Evolutionary conservation across 257 asterid genomes (phyloP).

Genomic region (Echium plantagineum): DNA sequence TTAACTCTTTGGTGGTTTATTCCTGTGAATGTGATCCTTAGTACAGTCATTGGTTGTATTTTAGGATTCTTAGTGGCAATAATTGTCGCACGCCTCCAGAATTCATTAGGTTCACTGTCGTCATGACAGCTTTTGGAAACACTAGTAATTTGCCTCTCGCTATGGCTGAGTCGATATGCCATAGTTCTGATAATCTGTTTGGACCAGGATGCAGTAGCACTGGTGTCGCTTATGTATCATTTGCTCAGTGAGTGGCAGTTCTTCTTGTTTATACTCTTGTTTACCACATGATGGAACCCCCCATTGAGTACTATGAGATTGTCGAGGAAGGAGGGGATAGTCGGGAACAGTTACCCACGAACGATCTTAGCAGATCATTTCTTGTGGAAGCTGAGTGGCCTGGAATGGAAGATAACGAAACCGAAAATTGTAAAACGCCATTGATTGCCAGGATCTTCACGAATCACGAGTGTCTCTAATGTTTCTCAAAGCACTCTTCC

Average conservation of each 20-base stretch:
- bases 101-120: conserved; percentile 60
- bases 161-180: conserved; percentile 80
- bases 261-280: conserved; percentile 87
- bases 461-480: conserved; percentile 23
- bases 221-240: conserved; percentile 84
- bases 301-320: conserved; percentile 45
- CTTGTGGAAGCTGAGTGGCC: conserved; percentile 99
- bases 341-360: conserved; percentile 34
- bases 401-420: conserved; percentile 85
- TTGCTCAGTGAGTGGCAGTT: conserved; percentile 88
- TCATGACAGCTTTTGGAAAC: conserved; percentile 89
- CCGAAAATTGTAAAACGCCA: conserved; percentile 73
- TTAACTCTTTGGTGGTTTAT: conserved; percentile 81
- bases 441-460: conserved; percentile 58
- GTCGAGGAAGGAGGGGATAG: conserved; percentile 45
- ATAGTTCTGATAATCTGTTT: conserved; percentile 46
- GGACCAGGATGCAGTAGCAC: conserved; percentile 47
- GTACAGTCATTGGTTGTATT: conserved; percentile 70
- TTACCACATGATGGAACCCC: conserved; percentile 99
- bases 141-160: conserved; percentile 88
- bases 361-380: conserved; percentile 71
- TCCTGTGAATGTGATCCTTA: conserved; percentile 74
- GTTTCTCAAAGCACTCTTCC: conserved; percentile 33
- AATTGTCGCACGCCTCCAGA: conserved; percentile 77
- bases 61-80: conserved; percentile 62